Evolutionary conservation across 257 asterid genomes (phyloP).

Genomic region (Ocimum tenuiflorum): DNA sequence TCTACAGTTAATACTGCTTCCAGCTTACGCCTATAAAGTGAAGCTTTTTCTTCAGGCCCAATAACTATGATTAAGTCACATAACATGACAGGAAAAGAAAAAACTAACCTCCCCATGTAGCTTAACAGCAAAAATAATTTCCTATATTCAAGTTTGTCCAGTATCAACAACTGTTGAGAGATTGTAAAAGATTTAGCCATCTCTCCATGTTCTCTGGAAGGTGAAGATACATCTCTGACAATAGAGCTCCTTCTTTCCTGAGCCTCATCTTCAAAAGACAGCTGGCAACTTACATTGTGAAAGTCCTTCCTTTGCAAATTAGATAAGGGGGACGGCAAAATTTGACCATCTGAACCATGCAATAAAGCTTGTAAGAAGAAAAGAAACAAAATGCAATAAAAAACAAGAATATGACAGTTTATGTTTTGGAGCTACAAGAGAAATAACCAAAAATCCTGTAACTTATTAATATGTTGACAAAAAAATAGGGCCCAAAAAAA

Average conservation of each 20-base stretch:
- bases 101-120: constrained; percentile 56
- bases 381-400: background rate
- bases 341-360: constrained; percentile 24
- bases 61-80: background rate
- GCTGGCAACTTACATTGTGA: constrained; percentile 14
- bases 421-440: background rate
- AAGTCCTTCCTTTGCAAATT: constrained; percentile 7
- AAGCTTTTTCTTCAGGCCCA: constrained; percentile 1
- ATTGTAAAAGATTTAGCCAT: background rate
- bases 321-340: constrained; percentile 18
- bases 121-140: constrained; percentile 55
- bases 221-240: background rate
- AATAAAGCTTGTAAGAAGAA: background rate
- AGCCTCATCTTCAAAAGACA: constrained; percentile 31
- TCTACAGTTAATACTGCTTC: constrained; percentile 39
- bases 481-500: background rate
- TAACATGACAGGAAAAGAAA: background rate
- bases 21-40: constrained; percentile 38
- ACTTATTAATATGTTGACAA: background rate
- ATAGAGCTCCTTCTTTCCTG: constrained; percentile 9
- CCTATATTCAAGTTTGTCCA: constrained; percentile 46
- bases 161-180: constrained; percentile 34
- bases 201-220: constrained; percentile 13
- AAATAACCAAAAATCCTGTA: background rate
- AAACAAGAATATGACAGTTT: background rate